Conservation (phyloP, 805 yeast species). For the Starmera quercuum region DNA sequence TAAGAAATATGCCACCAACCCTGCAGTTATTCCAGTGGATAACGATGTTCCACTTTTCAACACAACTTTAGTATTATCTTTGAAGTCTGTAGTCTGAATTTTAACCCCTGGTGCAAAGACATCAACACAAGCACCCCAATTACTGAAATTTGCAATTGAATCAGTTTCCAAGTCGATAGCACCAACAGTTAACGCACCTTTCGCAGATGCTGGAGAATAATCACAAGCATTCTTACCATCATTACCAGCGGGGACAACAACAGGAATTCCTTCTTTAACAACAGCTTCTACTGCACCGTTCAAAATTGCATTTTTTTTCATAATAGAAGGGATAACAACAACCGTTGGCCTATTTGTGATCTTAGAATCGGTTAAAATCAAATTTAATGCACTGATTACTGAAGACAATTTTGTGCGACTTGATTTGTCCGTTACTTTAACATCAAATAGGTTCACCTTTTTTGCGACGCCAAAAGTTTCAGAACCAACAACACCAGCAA, state of each 20-base stretch:
- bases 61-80: constrained; percentile 19
- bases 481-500: constrained; percentile 48
- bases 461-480: constrained; percentile 47
- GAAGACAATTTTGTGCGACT: constrained; percentile 28
- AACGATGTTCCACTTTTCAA: constrained; percentile 42
- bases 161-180: constrained; percentile 66
- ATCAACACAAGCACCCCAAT: constrained; percentile 49
- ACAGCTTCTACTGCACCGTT: constrained; percentile 38
- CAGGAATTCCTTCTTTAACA: constrained; percentile 33
- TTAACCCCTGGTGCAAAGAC: constrained; percentile 42
- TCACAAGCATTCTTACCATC: constrained; percentile 34
- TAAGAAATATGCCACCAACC: constrained; percentile 36
- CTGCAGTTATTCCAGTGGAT: constrained; percentile 39
- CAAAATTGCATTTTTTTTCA: constrained; percentile 30
- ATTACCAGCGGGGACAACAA: constrained; percentile 46
- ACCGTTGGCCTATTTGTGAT: constrained; percentile 29
- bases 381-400: constrained; percentile 25
- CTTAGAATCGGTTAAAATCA: constrained; percentile 20
- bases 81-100: constrained; percentile 32
- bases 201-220: constrained; percentile 40
- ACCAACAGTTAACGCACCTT: constrained; percentile 72
- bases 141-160: constrained; percentile 36
- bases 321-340: constrained; percentile 29
- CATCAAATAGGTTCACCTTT: constrained; percentile 32
- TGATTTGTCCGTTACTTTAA: constrained; percentile 31